phyloP scores from a whole-genome alignment of 2,329 filamentous ascomycete species.

The Calonectria montana region DNA sequence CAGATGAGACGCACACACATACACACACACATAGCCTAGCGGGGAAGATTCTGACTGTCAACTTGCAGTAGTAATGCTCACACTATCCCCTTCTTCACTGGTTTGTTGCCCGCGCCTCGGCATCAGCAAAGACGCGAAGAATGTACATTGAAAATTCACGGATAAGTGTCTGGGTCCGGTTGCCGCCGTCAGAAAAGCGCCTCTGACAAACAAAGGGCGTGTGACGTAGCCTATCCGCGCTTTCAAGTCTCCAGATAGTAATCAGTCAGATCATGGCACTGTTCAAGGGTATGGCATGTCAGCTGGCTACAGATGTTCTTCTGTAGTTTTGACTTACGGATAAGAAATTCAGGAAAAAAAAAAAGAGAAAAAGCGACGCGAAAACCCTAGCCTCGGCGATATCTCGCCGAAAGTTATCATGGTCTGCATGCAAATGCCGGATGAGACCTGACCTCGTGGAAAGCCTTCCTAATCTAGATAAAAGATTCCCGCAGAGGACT shows the following conservation, averaged over 20 bases:
- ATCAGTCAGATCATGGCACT: background rate
- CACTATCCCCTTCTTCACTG: constrained; percentile 3
- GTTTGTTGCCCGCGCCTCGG: constrained; percentile 19
- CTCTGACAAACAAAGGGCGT: background rate
- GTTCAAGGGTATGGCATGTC: background rate
- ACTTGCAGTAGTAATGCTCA: constrained; percentile 4
- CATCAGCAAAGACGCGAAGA: constrained; percentile 21
- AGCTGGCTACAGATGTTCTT: background rate
- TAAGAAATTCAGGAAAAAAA: background rate
- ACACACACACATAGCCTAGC: background rate
- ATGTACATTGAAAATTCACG: constrained; percentile 7
- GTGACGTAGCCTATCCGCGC: background rate
- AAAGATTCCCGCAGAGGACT: background rate
- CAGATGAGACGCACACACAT: background rate
- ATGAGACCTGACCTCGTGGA: constrained; percentile 9
- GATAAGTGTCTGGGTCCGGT: constrained; percentile 10
- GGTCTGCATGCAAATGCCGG: constrained; percentile 17
- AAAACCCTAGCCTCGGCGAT: background rate
- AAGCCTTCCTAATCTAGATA: background rate
- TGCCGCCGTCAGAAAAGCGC: background rate
- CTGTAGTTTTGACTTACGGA: background rate
- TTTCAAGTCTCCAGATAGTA: background rate
- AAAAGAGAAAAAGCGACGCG: background rate
- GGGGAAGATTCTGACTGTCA: background rate
- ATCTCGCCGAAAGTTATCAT: constrained; percentile 10